These are phyloP conservation scores for Yamadazyma friedrichii DNA, from an alignment of 1,139 yeast genomes.

Conservation along the genomic window DNA sequence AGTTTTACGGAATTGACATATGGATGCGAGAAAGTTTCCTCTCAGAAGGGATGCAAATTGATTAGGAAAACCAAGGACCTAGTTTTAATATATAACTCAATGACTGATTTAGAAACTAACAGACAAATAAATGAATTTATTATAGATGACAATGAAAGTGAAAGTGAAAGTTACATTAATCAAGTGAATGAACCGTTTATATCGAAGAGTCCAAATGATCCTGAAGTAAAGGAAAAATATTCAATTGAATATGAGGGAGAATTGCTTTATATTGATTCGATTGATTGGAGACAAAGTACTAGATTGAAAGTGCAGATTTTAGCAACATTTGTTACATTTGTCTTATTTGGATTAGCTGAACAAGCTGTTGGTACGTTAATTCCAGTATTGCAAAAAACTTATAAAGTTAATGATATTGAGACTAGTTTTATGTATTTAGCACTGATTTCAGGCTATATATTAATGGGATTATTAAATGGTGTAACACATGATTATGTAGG, in stretches of 20 bases:
- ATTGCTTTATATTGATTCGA: slow-evolving; percentile 26
- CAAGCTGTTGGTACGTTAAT: slow-evolving; percentile 58
- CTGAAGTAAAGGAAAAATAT: neutral
- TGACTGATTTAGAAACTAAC: neutral
- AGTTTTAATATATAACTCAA: neutral
- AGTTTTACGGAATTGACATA: neutral
- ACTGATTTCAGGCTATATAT: slow-evolving; percentile 37
- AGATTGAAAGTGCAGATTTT: slow-evolving; percentile 32
- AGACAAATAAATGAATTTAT: slow-evolving; percentile 1
- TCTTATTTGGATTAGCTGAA: slow-evolving; percentile 53
- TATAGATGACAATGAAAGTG: neutral
- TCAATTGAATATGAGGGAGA: slow-evolving; percentile 8
- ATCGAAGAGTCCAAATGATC: slow-evolving; percentile 4
- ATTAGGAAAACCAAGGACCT: neutral
- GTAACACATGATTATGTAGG: slow-evolving; percentile 32
- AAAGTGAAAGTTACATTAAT: no score
- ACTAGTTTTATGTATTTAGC: slow-evolving; percentile 36
- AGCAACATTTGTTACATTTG: slow-evolving; percentile 36
- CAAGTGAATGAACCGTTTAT: slow-evolving; percentile 12
- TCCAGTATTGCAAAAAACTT: slow-evolving; percentile 46
- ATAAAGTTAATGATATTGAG: slow-evolving; percentile 41
- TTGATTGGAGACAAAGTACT: slow-evolving; percentile 16
- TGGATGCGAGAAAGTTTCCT: slow-evolving; percentile 2
- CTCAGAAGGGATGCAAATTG: neutral
- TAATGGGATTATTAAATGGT: slow-evolving; percentile 38